Conservation (phyloP, 768 basidiomycete species). For the Lentinula raphanica region DNA sequence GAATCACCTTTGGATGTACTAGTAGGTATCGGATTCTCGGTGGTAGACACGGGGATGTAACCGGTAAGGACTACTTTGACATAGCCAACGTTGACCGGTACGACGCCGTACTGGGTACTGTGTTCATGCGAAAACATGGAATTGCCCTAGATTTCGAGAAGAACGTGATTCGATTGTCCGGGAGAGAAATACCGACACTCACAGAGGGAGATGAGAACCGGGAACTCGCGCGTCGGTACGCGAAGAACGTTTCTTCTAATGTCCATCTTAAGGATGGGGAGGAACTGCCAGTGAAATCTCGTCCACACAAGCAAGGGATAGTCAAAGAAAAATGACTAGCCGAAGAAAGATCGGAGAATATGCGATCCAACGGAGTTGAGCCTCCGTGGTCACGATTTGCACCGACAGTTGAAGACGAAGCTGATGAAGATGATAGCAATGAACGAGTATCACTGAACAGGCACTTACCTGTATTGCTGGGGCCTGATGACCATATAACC, state of each 20-base stretch:
- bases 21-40: not conserved
- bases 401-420: not conserved
- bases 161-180: slow-evolving; percentile 5
- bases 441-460: not conserved
- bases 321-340: not conserved
- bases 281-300: not conserved
- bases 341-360: not conserved
- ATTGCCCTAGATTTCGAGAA: slow-evolving; percentile 12
- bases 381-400: not conserved
- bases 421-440: not conserved
- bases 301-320: not conserved
- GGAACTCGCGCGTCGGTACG: not conserved
- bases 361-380: not conserved
- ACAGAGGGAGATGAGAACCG: not conserved
- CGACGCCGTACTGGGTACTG: slow-evolving; percentile 20
- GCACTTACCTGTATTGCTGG: slow-evolving; percentile 3
- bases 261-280: not conserved
- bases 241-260: not conserved
- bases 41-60: not conserved
- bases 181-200: slow-evolving; percentile 1
- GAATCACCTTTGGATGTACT: slow-evolving; percentile 12
- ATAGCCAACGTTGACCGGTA: slow-evolving; percentile 21
- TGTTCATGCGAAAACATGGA: slow-evolving; percentile 14
- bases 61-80: slow-evolving; percentile 15
- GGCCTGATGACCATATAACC: not conserved